Percentiles rank a stretch among this genome's conserved stretches.
Conservation (phyloP, 2,329 filamentous ascomycete species). For the Penicillium sp. region DNA sequence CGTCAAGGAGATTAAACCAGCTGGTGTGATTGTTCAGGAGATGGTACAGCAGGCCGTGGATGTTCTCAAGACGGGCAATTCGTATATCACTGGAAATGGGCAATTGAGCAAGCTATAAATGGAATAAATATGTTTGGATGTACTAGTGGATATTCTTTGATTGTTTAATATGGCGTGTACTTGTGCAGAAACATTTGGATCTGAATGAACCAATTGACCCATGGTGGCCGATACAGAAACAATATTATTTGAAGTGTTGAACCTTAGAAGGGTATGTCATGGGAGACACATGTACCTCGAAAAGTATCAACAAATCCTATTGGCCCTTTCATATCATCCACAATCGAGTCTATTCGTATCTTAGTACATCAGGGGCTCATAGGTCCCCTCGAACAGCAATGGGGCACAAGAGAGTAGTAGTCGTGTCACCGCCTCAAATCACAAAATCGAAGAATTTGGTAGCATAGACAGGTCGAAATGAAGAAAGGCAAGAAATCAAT, state of each 20-base stretch:
- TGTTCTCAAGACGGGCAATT: constrained; percentile 62
- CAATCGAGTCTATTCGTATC: background rate
- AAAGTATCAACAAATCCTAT: background rate
- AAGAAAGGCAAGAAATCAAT: constrained; percentile 15
- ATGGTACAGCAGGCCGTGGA: constrained; percentile 79
- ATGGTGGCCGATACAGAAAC: background rate
- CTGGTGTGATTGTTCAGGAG: constrained; percentile 79
- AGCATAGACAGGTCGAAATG: constrained; percentile 1
- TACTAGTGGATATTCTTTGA: constrained; percentile 13
- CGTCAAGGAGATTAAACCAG: constrained; percentile 76
- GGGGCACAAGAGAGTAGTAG: background rate
- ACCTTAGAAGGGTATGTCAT: background rate
- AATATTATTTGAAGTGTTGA: background rate
- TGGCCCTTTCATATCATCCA: background rate
- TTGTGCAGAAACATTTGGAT: constrained; percentile 26
- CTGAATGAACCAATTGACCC: background rate
- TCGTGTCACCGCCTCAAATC: constrained; percentile 9
- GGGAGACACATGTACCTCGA: background rate
- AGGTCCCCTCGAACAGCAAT: background rate
- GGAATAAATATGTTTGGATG: background rate
- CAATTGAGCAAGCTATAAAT: constrained; percentile 47
- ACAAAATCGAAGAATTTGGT: background rate
- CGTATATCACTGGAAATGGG: constrained; percentile 53
- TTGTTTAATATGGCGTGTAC: constrained; percentile 22
- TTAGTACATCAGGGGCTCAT: background rate